These are phyloP conservation scores for Fusarium chaquense DNA, from an alignment of 2,329 filamentous ascomycete genomes.

Conservation along the genomic window DNA sequence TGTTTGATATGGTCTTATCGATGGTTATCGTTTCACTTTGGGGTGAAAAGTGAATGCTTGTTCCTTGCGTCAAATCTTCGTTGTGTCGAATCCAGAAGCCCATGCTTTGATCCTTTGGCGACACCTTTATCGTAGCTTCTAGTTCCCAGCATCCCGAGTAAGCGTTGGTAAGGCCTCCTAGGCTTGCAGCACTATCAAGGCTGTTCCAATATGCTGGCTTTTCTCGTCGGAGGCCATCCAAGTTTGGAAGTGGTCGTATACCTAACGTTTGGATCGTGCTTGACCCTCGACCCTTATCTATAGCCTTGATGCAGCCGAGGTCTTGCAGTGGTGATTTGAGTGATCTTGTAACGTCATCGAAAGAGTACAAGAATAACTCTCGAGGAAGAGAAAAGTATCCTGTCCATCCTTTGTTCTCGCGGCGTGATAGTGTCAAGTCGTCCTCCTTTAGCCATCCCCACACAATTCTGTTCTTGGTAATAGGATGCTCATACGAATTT, in stretches of 20 bases:
- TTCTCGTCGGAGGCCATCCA: constrained; percentile 40
- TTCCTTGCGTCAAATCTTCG: constrained; percentile 49
- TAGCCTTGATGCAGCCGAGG: constrained; percentile 57
- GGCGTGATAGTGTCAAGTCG: constrained; percentile 57
- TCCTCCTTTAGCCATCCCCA: constrained; percentile 66
- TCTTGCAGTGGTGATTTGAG: constrained; percentile 52
- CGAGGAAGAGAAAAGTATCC: constrained; percentile 61
- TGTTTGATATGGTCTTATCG: constrained; percentile 52
- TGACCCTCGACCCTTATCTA: constrained; percentile 15
- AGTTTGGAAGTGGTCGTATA: constrained; percentile 47
- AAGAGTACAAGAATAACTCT: constrained; percentile 55
- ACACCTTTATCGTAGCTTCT: constrained; percentile 42
- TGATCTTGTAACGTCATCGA: constrained; percentile 53
- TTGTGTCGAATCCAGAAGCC: constrained; percentile 47
- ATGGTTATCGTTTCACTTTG: constrained; percentile 56
- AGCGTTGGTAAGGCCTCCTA: background rate
- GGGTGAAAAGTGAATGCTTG: constrained; percentile 55
- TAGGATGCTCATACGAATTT: constrained; percentile 61
- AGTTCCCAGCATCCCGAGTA: constrained; percentile 43
- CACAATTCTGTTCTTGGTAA: constrained; percentile 55
- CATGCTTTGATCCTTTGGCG: constrained; percentile 4
- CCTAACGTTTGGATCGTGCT: constrained; percentile 59
- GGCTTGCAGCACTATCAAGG: background rate
- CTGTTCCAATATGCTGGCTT: constrained; percentile 29
- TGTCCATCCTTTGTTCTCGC: constrained; percentile 62